Evolutionary conservation across 345 rosid species (phyloP), one percentile per base, ranked within the genome.

Genomic region (Trapa bicornis): DNA sequence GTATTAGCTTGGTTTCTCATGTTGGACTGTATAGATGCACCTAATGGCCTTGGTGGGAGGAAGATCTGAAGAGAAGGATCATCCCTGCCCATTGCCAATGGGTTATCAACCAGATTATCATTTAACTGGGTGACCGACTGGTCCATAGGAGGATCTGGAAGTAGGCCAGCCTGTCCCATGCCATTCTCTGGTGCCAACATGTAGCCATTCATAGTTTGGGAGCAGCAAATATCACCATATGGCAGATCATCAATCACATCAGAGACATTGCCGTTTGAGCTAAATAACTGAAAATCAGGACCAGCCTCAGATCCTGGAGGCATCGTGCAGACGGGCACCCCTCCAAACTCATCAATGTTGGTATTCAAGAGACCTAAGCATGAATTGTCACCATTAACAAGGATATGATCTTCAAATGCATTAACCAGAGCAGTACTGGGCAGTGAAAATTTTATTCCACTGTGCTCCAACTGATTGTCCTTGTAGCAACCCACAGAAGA

Each of bases 51-150:
- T 5, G 93, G 85, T 69, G 99, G 93, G 80, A 94, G 91, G 76
- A 94, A 94, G 66, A 91, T 78, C 77, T 94, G 97, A 65, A 91
- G 96, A 52, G 96, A 84, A 17, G 97, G 95, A 81, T 94, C 99
- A 69, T 86, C 96, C 68, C 82, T 78, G 71, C 81, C 87, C 73
- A 87, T 87, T 67, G 86, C 86, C 77, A 87, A 77, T 38, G 96
- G 88, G 80, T 89, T 89, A 78, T 89, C 96, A 72, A 89, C 96
- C 75, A 89, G 83, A 68, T 89, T 84, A 73, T 83, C 93, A 71
- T 74, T 83, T 33, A 83, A 67, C 50, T 76, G 86, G 53, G 79
- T 57, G 70, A 80, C 87, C 66, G 81, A 71, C 50, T 72, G 86
- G 69, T 77, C 85, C 69, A 77, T 75, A 66, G 87, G 70, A 77